Percentiles rank a stretch among this genome's conserved stretches.
These are phyloP conservation scores for Chenopodium album DNA, from an alignment of 148 eudicot species.

Conservation along the genomic window DNA sequence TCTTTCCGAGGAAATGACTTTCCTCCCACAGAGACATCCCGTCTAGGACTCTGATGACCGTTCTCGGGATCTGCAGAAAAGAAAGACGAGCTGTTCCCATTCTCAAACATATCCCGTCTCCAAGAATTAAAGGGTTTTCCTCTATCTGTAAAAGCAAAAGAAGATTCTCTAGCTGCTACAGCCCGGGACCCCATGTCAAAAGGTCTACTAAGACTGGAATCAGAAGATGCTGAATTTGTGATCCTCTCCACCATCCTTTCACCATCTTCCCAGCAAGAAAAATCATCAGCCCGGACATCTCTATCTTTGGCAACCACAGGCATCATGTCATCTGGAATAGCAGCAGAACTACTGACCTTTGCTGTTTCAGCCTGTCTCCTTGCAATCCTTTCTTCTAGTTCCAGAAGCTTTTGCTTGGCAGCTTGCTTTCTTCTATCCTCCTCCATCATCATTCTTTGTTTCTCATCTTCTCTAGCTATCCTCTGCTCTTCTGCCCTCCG, in stretches of 20 bases:
- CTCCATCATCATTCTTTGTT: conserved; percentile 63
- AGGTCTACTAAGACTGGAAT: conserved; percentile 51
- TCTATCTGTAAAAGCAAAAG: conserved; percentile 57
- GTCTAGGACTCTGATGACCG: conserved; percentile 54
- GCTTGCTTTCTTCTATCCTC: conserved; percentile 98
- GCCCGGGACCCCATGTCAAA: conserved; percentile 50
- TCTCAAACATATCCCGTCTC: conserved; percentile 71
- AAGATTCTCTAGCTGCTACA: conserved; percentile 46
- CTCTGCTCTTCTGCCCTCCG: conserved; percentile 75
- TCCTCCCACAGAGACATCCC: conserved; percentile 58
- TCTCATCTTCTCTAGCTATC: conserved; percentile 86
- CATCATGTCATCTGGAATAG: conserved; percentile 41
- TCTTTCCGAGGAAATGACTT: conserved; percentile 59
- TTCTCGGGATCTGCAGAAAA: conserved; percentile 52
- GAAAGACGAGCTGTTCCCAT: conserved; percentile 49
- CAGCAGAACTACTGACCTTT: conserved; percentile 38
- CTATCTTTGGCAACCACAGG: conserved; percentile 39
- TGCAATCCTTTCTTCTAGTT: conserved; percentile 86
- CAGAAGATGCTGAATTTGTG: conserved; percentile 60
- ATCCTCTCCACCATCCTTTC: conserved; percentile 91
- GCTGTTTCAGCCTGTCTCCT: conserved; percentile 54
- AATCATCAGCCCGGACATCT: conserved; percentile 43
- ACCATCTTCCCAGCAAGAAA: conserved; percentile 85
- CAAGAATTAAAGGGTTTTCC: conserved; percentile 65
- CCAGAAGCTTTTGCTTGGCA: conserved; percentile 90